phyloP scores from a whole-genome alignment of 164 flowering plant genomes.

The Liquidambar formosana region DNA sequence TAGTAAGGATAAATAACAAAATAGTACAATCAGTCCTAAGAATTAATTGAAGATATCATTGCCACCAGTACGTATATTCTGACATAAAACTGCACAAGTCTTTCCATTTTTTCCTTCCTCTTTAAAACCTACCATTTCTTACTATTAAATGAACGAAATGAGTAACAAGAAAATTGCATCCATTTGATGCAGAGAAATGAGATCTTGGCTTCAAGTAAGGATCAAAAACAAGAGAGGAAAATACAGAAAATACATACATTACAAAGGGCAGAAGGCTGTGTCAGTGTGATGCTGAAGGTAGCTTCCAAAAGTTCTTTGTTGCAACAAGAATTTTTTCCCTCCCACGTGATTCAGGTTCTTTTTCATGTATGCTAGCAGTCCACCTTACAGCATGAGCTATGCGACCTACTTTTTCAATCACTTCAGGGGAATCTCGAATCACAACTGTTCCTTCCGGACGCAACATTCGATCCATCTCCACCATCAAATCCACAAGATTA shows the following conservation, averaged over 20 bases:
- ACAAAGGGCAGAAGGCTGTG: constrained; percentile 8
- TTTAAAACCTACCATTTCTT: constrained; percentile 5
- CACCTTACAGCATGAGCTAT: constrained; percentile 76
- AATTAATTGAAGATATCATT: background rate
- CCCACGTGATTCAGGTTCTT: constrained; percentile 77
- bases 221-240: background rate
- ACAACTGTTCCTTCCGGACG: constrained; percentile 92
- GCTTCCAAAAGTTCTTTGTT: constrained; percentile 65
- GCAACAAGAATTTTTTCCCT: constrained; percentile 83
- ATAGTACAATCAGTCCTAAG: background rate
- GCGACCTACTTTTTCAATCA: constrained; percentile 61
- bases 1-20: background rate
- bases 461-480: constrained; percentile 85
- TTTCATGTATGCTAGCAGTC: constrained; percentile 55
- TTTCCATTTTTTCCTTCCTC: background rate
- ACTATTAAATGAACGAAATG: background rate
- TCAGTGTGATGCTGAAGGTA: constrained; percentile 52
- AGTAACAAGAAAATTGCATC: constrained; percentile 17
- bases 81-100: constrained; percentile 4
- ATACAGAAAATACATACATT: constrained; percentile 16
- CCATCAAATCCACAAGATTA: constrained; percentile 85
- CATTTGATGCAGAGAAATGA: constrained; percentile 20
- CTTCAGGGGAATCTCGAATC: constrained; percentile 78
- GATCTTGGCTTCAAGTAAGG: constrained; percentile 4
- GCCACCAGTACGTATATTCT: constrained; percentile 2